Evolutionary conservation across 1,284 basidiomycete species (phyloP).

Genomic region (Ceratobasidium theobromae): DNA sequence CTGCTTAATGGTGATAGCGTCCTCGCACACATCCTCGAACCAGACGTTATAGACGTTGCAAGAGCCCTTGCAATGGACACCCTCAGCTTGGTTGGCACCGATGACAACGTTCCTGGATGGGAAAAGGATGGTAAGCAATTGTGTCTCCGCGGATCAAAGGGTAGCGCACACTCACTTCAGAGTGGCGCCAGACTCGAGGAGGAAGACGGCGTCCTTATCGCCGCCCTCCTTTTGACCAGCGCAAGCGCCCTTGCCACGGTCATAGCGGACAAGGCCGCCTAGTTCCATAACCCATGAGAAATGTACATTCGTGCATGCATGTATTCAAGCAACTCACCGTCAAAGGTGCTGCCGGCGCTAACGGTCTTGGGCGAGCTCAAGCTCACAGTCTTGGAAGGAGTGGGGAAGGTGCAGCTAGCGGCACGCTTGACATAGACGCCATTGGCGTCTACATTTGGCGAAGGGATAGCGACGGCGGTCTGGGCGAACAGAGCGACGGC

Average conservation of each 20-base stretch:
- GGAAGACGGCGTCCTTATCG: conserved; percentile 34
- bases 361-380: conserved; percentile 46
- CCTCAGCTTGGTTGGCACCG: conserved; percentile 48
- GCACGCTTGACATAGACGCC: conserved; percentile 27
- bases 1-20: conserved; percentile 43
- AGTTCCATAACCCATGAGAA: background rate
- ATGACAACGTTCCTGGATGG: conserved; percentile 46
- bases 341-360: conserved; percentile 39
- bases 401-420: conserved; percentile 44
- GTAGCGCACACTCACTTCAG: conserved; percentile 34
- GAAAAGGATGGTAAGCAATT: conserved; percentile 35
- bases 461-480: conserved; percentile 25
- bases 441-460: conserved; percentile 24
- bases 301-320: background rate
- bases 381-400: conserved; percentile 45
- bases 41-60: conserved; percentile 47
- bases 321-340: conserved; percentile 20
- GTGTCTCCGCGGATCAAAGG: background rate
- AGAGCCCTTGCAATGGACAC: conserved; percentile 49
- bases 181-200: conserved; percentile 45
- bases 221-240: conserved; percentile 32
- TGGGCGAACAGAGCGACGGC: conserved; percentile 29
- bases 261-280: conserved; percentile 26
- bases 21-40: conserved; percentile 51
- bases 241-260: conserved; percentile 33